These are phyloP conservation scores for Aegle marmelos DNA, from an alignment of 345 rosid species.

Conservation along the genomic window DNA sequence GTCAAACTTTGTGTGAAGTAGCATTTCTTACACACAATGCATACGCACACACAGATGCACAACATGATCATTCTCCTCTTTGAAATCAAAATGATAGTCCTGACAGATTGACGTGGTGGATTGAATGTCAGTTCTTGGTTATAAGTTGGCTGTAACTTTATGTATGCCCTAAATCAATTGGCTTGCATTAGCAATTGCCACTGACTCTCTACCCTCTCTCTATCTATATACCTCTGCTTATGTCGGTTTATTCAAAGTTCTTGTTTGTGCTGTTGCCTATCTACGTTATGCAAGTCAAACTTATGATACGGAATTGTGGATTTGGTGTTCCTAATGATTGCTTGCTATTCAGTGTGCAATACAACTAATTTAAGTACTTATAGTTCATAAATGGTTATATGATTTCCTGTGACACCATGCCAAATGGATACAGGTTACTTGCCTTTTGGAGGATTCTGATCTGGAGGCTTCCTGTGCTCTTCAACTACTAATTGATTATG, in stretches of 20 bases:
- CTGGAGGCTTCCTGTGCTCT: slow-evolving; percentile 40
- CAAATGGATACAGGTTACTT: slow-evolving; percentile 46
- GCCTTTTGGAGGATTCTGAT: slow-evolving; percentile 52
- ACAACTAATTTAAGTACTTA: neutral
- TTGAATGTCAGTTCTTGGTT: neutral
- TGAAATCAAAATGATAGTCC: neutral
- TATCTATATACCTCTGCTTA: neutral
- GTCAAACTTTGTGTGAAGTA: neutral
- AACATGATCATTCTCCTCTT: neutral
- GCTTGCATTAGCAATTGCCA: neutral
- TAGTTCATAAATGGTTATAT: neutral
- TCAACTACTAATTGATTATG: slow-evolving; percentile 49
- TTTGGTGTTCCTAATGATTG: neutral
- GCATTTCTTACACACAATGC: neutral
- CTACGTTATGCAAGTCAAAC: neutral
- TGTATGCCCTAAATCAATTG: neutral
- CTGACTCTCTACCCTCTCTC: neutral
- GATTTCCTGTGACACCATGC: neutral
- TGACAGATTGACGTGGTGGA: neutral
- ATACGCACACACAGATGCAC: neutral
- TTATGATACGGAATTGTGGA: neutral
- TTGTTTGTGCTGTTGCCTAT: neutral
- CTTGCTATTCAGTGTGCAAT: neutral
- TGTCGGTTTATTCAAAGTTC: neutral
- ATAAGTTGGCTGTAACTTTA: neutral